phyloP scores from a whole-genome alignment of 2,329 filamentous ascomycete genomes.

The Microsporum ferrugineum region DNA sequence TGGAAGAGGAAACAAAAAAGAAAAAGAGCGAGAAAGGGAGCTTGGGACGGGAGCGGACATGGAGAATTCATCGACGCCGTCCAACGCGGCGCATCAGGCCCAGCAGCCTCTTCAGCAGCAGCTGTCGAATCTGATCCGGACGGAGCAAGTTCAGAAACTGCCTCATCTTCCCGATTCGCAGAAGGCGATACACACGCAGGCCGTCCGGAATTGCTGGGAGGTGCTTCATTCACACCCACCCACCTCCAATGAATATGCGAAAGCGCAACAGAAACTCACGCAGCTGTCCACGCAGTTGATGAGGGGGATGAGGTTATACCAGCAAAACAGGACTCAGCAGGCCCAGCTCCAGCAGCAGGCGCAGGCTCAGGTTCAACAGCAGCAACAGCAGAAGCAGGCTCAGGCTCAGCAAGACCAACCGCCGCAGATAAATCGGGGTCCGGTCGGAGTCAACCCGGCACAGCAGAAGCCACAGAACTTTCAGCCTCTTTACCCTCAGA shows the following conservation, averaged over 20 bases:
- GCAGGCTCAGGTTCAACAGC: conserved; percentile 22
- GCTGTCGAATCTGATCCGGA: conserved; percentile 39
- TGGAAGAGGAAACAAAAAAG: neutral
- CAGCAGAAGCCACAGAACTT: conserved; percentile 32
- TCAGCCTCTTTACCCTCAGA: conserved; percentile 34
- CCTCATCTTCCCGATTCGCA: conserved; percentile 43
- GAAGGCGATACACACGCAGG: conserved; percentile 45
- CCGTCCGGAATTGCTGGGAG: conserved; percentile 46
- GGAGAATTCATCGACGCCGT: conserved; percentile 9
- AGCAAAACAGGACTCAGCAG: conserved; percentile 21
- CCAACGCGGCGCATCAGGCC: conserved; percentile 20
- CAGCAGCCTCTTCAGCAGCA: conserved; percentile 22
- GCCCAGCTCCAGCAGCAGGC: neutral
- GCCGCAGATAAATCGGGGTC: conserved; percentile 1
- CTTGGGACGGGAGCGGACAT: conserved; percentile 1
- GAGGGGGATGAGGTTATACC: conserved; percentile 39
- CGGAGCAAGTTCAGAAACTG: conserved; percentile 43
- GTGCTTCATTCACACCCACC: conserved; percentile 39
- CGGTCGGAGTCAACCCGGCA: neutral
- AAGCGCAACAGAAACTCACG: conserved; percentile 41
- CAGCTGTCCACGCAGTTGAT: conserved; percentile 43
- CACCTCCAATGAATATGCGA: conserved; percentile 40
- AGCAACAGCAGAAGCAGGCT: conserved; percentile 15
- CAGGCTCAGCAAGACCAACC: conserved; percentile 12
- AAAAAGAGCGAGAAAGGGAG: neutral